Evolutionary conservation across 2,329 filamentous ascomycete genomes (phyloP).

Genomic region (Verticillium albo-atrum): DNA sequence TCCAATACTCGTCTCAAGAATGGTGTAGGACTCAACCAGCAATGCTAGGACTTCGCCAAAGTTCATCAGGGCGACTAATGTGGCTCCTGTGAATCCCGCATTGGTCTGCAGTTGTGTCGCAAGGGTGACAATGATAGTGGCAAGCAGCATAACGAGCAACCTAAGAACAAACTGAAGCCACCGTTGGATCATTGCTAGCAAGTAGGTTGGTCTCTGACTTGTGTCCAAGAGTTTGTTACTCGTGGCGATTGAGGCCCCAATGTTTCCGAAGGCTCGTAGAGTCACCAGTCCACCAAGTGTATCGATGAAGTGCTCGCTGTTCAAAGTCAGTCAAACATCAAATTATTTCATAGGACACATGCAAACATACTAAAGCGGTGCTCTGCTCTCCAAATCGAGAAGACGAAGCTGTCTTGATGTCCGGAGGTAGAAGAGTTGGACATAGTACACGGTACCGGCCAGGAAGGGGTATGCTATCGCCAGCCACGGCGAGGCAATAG

Average conservation of each 20-base stretch:
- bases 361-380: constrained; percentile 45
- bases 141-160: constrained; percentile 42
- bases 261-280: constrained; percentile 54
- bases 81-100: constrained; percentile 32
- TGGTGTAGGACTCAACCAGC: constrained; percentile 27
- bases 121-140: constrained; percentile 41
- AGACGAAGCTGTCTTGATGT: constrained; percentile 57
- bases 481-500: constrained; percentile 35
- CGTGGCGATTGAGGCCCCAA: constrained; percentile 32
- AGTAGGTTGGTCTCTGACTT: constrained; percentile 54
- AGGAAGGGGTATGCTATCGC: constrained; percentile 47
- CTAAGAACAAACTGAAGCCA: constrained; percentile 51
- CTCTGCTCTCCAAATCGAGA: constrained; percentile 58
- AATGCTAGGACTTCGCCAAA: constrained; percentile 24
- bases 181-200: constrained; percentile 52
- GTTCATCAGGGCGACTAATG: constrained; percentile 30
- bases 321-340: neutral
- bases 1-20: constrained; percentile 22
- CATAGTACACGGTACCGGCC: constrained; percentile 35
- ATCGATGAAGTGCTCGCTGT: constrained; percentile 47
- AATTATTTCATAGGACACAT: neutral
- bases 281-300: constrained; percentile 51
- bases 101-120: constrained; percentile 36
- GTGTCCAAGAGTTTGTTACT: constrained; percentile 45
- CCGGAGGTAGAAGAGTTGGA: constrained; percentile 55